Evolutionary conservation across 2,329 filamentous ascomycete genomes (phyloP).

Genomic region (Myriosclerotinia scirpicola): DNA sequence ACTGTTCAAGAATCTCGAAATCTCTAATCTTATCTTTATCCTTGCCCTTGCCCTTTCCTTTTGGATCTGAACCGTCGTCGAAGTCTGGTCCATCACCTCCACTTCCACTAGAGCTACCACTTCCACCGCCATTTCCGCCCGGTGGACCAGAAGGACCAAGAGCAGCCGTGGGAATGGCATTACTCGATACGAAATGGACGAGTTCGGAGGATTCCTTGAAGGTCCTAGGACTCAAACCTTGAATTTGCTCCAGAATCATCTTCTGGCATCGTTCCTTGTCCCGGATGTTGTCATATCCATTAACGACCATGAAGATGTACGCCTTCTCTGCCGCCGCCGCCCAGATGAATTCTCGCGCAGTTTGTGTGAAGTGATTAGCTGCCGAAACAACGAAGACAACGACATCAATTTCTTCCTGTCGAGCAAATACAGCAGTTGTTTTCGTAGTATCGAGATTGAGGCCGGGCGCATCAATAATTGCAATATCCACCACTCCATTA

Average conservation of each 20-base stretch:
- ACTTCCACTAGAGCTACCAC: constrained; percentile 55
- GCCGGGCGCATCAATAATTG: constrained; percentile 92
- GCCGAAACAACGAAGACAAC: constrained; percentile 98
- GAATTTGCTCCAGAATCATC: constrained; percentile 88
- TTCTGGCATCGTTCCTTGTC: constrained; percentile 90
- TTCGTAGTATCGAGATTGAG: constrained; percentile 95
- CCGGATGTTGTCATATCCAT: constrained; percentile 90
- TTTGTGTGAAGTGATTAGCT: constrained; percentile 95
- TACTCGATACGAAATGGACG: constrained; percentile 97
- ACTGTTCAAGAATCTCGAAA: constrained; percentile 86
- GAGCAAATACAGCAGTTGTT: constrained; percentile 93
- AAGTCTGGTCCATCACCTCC: constrained; percentile 47
- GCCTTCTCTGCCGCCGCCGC: constrained; percentile 95
- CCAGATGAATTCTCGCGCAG: constrained; percentile 96
- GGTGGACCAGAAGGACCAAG: constrained; percentile 46
- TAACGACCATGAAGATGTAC: constrained; percentile 98
- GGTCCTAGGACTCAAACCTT: constrained; percentile 83
- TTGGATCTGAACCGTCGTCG: constrained; percentile 53
- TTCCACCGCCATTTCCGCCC: constrained; percentile 54
- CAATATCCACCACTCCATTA: constrained; percentile 97
- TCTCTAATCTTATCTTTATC: constrained; percentile 84
- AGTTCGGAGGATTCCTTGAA: constrained; percentile 90
- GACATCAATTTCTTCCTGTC: constrained; percentile 98
- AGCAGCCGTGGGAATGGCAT: constrained; percentile 77
- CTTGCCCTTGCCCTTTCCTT: constrained; percentile 74